These are phyloP conservation scores for Pleurotus giganteus DNA, from an alignment of 768 basidiomycete genomes.

Conservation along the genomic window DNA sequence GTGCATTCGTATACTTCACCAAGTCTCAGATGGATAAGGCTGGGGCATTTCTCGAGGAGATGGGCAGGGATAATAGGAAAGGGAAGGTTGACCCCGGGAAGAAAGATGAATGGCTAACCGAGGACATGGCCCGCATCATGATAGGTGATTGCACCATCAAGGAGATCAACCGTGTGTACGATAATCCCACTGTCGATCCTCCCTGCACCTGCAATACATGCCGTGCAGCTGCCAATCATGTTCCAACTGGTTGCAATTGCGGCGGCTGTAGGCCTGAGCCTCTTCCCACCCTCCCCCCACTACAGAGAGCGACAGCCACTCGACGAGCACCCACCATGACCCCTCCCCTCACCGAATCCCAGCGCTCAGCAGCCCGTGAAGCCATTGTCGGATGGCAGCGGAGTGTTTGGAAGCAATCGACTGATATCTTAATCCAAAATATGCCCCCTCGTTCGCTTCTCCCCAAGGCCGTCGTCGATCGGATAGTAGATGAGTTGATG, in stretches of 20 bases:
- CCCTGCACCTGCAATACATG: not conserved
- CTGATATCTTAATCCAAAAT: not conserved
- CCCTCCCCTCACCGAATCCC: not conserved
- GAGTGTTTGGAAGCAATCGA: not conserved
- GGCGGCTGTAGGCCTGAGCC: not conserved
- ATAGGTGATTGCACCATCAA: not conserved
- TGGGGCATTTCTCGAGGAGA: not conserved
- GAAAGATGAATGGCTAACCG: slow-evolving; percentile 5
- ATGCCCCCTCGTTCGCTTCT: slow-evolving; percentile 3
- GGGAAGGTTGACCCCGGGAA: not conserved
- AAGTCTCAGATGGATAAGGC: slow-evolving; percentile 1
- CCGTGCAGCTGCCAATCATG: too few relatives aligned
- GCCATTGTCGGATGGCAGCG: not conserved
- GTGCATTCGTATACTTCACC: not conserved
- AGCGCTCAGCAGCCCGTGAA: not conserved
- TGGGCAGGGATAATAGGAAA: not conserved
- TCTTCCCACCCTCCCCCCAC: not conserved
- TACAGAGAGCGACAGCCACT: not conserved
- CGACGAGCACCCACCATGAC: not conserved
- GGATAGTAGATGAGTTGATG: not conserved
- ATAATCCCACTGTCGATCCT: not conserved
- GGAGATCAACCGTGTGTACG: not conserved
- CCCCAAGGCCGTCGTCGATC: not conserved
- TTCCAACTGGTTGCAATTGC: not conserved
- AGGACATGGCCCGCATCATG: slow-evolving; percentile 2